Evolutionary conservation across 345 rosid species (phyloP), one percentile per base, ranked within the genome.

Genomic region (Populus euphratica): DNA sequence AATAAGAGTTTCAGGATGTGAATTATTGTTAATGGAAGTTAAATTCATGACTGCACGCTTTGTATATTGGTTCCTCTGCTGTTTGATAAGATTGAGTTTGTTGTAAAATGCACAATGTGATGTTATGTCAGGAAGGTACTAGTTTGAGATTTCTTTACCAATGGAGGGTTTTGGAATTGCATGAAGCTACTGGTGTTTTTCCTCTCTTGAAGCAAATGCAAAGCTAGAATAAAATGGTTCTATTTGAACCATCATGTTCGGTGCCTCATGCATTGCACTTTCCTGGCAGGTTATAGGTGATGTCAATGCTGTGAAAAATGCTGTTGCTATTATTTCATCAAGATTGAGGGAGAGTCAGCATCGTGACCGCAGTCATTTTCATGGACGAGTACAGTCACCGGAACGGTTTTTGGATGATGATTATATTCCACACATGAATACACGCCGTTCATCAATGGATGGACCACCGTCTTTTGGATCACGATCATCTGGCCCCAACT

Each of bases 271-370:
- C 33, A 38, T 66, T 35, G 21, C 74, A 31, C 75, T 77, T 76
- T 68, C 78, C 65, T 54, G 50, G 81, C 90, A 96, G 98, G 90
- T 96, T 77, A 91, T 91, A 21, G 99, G 99, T 72, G 99, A 94
- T 61, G 80, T 78, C n/a, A 81, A 83, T 81, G 87, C 87, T 25
- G 99, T 94, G 56, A 96, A 90, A 84, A 91, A 88, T 83, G 97
- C 99, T 74, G 49, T 96, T 81, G 83, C 86, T 5, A 81, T 86
- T 72, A 91, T 96, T 77, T 91, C 98, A 63, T 88, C 92, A 3
- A 97, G 97, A 75, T 82, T 96, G 84, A 86, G 94, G 84, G 99
- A 93, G 91, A 94, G 99, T 81, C 99, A 96, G 71, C 98, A 93
- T 86, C 95, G 98, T 76, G 97, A 94, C 73, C 93, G 95, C 73